phyloP scores from a whole-genome alignment of 164 flowering plant species.

The Malania oleifera region DNA sequence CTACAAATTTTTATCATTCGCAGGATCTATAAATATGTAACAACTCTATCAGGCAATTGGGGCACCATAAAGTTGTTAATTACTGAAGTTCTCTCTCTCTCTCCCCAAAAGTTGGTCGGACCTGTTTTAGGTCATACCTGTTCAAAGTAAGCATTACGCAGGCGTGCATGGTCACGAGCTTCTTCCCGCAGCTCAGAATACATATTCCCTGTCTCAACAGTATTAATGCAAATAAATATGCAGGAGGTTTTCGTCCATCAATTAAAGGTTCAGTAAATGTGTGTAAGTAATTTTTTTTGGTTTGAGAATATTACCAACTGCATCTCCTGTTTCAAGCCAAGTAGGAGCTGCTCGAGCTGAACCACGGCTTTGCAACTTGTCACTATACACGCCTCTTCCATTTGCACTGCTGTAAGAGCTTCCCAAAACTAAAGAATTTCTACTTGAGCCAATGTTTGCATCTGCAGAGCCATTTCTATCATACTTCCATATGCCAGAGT shows the following conservation, averaged over 20 bases:
- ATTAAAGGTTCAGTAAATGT: conserved; percentile 11
- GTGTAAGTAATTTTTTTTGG: conserved; percentile 14
- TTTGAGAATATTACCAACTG: conserved; percentile 73
- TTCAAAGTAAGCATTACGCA: conserved; percentile 89
- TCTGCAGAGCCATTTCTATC: conserved; percentile 63
- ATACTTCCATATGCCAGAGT: conserved; percentile 76
- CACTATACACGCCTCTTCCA: conserved; percentile 49
- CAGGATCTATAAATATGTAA: no score
- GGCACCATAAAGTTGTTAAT: no score
- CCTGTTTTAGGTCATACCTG: conserved; percentile 50
- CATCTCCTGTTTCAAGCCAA: conserved; percentile 99
- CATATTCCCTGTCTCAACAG: conserved; percentile 76
- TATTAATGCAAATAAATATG: conserved; percentile 28
- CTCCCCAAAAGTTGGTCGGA: neutral
- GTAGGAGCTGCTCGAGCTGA: conserved; percentile 64
- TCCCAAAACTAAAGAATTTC: conserved; percentile 56
- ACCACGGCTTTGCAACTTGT: conserved; percentile 57
- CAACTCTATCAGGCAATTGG: no score
- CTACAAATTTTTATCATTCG: no score
- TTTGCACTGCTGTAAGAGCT: conserved; percentile 49
- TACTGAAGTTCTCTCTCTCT: no score
- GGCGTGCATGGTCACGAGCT: conserved; percentile 92
- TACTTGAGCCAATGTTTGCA: conserved; percentile 64
- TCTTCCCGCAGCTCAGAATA: conserved; percentile 90
- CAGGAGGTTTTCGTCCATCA: conserved; percentile 12